Percentiles rank a stretch among this genome's conserved stretches.
These are phyloP conservation scores for Cryphonectria carpinicola DNA, from an alignment of 2,329 filamentous ascomycete species.

Conservation along the genomic window DNA sequence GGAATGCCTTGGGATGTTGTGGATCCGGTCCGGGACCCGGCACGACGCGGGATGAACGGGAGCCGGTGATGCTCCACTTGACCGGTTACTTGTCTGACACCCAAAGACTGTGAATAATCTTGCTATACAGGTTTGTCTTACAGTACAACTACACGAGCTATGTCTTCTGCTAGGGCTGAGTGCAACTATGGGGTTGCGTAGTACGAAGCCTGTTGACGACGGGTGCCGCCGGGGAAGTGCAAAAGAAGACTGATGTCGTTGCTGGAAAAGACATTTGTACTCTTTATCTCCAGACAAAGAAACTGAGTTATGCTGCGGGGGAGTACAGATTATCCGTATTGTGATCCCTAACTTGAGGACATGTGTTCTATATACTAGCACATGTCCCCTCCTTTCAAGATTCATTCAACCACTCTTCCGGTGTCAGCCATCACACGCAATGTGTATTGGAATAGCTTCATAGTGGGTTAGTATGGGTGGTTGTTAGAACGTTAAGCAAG, in stretches of 20 bases:
- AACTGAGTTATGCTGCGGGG: neutral
- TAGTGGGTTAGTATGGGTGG: neutral
- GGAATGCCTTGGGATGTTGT: neutral
- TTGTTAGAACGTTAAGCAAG: neutral
- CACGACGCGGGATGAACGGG: conserved; percentile 12
- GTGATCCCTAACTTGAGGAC: neutral
- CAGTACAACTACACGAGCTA: neutral
- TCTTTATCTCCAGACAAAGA: neutral
- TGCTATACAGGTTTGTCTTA: neutral
- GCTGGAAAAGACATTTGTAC: neutral
- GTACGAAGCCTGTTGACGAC: neutral
- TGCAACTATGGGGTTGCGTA: neutral
- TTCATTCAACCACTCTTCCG: too few species aligned
- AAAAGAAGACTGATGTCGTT: neutral
- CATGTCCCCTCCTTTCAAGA: neutral
- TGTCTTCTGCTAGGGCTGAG: neutral
- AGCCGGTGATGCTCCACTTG: conserved; percentile 15
- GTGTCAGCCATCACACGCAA: neutral
- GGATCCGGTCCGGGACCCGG: conserved; percentile 11
- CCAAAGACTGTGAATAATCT: neutral
- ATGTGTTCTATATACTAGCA: neutral
- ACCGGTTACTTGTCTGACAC: neutral
- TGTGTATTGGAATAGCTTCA: neutral
- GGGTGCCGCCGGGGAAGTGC: neutral
- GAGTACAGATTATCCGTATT: neutral